Evolutionary conservation across 176 grass and related monocot genomes (phyloP).

Genomic region (Pontederia paniculata): DNA sequence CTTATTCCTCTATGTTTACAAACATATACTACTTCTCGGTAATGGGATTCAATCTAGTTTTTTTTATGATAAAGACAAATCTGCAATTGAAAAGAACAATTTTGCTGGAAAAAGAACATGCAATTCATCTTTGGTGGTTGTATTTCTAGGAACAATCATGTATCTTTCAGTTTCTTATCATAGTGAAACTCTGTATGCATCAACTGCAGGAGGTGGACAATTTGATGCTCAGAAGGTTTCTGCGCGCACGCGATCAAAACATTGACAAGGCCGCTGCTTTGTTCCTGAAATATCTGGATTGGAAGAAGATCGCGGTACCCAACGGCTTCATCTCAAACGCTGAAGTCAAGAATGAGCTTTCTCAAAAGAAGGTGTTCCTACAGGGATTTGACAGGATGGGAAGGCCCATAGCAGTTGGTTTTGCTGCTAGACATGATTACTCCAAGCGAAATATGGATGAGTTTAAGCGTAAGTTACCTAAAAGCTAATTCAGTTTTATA

Average conservation of each 20-base stretch:
- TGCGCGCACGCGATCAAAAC: slow-evolving; percentile 36
- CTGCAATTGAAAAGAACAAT: no score
- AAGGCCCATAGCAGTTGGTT: slow-evolving; percentile 28
- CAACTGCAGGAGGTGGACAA: slow-evolving; percentile 54
- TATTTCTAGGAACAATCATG: neutral
- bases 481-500: neutral
- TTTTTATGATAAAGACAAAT: no score
- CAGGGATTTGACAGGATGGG: slow-evolving; percentile 44
- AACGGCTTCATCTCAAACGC: slow-evolving; percentile 25
- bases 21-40: no score
- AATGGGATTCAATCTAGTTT: no score
- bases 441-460: slow-evolving; percentile 39
- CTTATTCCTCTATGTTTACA: no score
- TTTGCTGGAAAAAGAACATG: neutral
- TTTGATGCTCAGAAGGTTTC: slow-evolving; percentile 40
- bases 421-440: slow-evolving; percentile 34
- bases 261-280: slow-evolving; percentile 44
- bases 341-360: slow-evolving; percentile 40
- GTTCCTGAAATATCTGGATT: slow-evolving; percentile 50
- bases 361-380: slow-evolving; percentile 36
- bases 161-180: neutral
- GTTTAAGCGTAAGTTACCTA: slow-evolving; percentile 35
- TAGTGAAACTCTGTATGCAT: neutral
- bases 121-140: neutral
- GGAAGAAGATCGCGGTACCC: slow-evolving; percentile 48